Evolutionary conservation across 352 stramenopile species (phyloP).

Genomic region (Phytopythium delawarense): DNA sequence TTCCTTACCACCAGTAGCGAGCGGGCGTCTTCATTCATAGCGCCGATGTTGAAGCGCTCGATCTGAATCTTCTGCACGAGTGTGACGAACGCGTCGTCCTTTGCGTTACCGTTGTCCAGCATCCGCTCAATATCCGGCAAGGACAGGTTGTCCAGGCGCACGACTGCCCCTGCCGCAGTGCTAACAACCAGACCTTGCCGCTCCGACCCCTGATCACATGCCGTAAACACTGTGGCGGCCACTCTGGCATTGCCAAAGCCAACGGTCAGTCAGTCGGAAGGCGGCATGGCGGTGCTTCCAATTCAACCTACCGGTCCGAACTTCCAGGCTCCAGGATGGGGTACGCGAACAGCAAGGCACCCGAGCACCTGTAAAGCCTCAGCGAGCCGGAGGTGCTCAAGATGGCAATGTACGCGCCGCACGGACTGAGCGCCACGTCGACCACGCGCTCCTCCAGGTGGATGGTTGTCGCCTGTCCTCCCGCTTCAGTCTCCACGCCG

Average conservation of each 20-base stretch:
- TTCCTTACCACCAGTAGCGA: conserved; percentile 1
- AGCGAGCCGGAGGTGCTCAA: not conserved
- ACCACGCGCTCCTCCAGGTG: not conserved
- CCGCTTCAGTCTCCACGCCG: not conserved
- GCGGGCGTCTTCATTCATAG: not conserved
- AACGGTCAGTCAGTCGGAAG: not conserved
- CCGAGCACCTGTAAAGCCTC: not conserved
- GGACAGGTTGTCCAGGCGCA: not conserved
- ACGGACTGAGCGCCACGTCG: not conserved
- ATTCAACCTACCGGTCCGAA: not conserved
- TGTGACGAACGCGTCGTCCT: not conserved
- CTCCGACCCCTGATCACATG: not conserved
- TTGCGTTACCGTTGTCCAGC: not conserved
- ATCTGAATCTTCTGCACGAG: not conserved
- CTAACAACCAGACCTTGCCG: not conserved
- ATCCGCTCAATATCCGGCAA: not conserved
- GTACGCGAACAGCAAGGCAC: not conserved
- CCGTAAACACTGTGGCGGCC: not conserved
- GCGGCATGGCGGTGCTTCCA: not conserved
- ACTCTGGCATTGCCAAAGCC: not conserved
- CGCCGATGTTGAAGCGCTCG: conserved; percentile 1
- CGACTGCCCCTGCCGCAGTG: not conserved
- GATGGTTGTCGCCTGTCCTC: not conserved
- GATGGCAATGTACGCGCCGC: not conserved
- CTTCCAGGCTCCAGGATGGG: not conserved